Conservation (phyloP, 2,329 filamentous ascomycete genomes). For the Aphanoascus verrucosus region DNA sequence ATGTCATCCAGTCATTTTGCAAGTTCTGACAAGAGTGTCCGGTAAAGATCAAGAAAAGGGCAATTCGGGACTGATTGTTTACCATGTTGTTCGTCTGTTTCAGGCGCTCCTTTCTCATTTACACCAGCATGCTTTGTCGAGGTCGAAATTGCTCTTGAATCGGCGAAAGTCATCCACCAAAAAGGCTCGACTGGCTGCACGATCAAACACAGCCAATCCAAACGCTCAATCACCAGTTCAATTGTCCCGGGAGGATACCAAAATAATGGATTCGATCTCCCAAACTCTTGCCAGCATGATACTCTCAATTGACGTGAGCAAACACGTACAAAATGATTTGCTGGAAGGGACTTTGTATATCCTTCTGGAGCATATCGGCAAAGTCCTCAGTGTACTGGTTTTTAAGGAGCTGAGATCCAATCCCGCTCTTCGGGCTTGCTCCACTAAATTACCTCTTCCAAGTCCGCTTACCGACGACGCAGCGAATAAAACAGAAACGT, state of each 20-base stretch:
- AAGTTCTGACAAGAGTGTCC: conserved; percentile 23
- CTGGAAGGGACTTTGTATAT: conserved; percentile 35
- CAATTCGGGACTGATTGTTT: conserved; percentile 22
- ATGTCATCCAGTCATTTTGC: conserved; percentile 22
- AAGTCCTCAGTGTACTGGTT: conserved; percentile 30
- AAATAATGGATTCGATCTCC: conserved; percentile 18
- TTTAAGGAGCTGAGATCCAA: conserved; percentile 29
- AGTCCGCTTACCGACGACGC: conserved; percentile 23
- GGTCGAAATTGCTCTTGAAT: conserved; percentile 4
- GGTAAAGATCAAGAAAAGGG: conserved; percentile 11
- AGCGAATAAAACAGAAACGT: conserved; percentile 15
- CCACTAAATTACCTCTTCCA: conserved; percentile 24
- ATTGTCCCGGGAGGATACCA: conserved; percentile 11
- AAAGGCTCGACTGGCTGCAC: conserved; percentile 16
- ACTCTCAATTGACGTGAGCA: conserved; percentile 21
- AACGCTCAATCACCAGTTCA: background rate
- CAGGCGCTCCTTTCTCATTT: conserved; percentile 23
- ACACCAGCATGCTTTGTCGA: conserved; percentile 20
- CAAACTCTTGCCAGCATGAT: conserved; percentile 26
- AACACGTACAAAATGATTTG: conserved; percentile 24
- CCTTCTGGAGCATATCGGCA: conserved; percentile 32
- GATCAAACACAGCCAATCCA: conserved; percentile 11
- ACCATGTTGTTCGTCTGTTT: conserved; percentile 29
- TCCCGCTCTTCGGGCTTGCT: conserved; percentile 19
- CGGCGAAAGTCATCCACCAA: conserved; percentile 4